These are phyloP conservation scores for Emmonsia crescens DNA, from an alignment of 2,329 filamentous ascomycete species.

Conservation along the genomic window DNA sequence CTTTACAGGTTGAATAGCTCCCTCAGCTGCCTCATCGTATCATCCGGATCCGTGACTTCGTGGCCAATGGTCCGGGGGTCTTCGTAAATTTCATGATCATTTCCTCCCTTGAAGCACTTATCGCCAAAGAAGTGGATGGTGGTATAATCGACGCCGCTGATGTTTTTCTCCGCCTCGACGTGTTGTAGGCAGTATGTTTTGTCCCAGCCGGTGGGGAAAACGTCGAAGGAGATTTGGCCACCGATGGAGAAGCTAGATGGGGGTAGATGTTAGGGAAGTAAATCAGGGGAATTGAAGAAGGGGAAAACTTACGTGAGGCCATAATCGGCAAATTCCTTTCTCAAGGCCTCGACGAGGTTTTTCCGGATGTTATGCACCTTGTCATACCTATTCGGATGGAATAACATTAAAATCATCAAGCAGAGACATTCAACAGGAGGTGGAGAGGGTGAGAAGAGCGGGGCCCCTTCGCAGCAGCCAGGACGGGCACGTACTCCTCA, in stretches of 20 bases:
- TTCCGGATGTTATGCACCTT: slow-evolving; percentile 63
- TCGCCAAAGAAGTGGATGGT: slow-evolving; percentile 97
- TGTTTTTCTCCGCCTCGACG: slow-evolving; percentile 67
- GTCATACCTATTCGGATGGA: slow-evolving; percentile 48
- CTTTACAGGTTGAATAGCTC: slow-evolving; percentile 53
- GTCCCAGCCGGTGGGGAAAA: slow-evolving; percentile 95
- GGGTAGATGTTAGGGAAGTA: slow-evolving; percentile 2
- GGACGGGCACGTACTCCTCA: slow-evolving; percentile 41
- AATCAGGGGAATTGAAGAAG: neutral
- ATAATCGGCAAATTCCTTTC: slow-evolving; percentile 69
- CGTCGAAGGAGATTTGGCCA: slow-evolving; percentile 95
- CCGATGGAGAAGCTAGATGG: slow-evolving; percentile 71
- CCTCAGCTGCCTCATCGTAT: slow-evolving; percentile 70
- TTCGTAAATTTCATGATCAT: slow-evolving; percentile 88
- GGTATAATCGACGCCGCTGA: slow-evolving; percentile 56
- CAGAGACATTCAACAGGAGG: neutral
- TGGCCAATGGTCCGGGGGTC: slow-evolving; percentile 78
- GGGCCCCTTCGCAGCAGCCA: neutral
- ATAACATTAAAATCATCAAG: neutral
- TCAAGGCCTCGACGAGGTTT: slow-evolving; percentile 64
- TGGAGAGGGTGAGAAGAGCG: neutral
- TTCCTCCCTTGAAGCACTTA: slow-evolving; percentile 83
- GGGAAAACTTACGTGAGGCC: slow-evolving; percentile 63
- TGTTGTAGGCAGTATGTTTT: slow-evolving; percentile 94
- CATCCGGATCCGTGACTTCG: slow-evolving; percentile 66